Percentiles rank a stretch among this genome's conserved stretches.
phyloP scores from a whole-genome alignment of 2,329 filamentous ascomycete species.

The Rugonectria rugulosa region DNA sequence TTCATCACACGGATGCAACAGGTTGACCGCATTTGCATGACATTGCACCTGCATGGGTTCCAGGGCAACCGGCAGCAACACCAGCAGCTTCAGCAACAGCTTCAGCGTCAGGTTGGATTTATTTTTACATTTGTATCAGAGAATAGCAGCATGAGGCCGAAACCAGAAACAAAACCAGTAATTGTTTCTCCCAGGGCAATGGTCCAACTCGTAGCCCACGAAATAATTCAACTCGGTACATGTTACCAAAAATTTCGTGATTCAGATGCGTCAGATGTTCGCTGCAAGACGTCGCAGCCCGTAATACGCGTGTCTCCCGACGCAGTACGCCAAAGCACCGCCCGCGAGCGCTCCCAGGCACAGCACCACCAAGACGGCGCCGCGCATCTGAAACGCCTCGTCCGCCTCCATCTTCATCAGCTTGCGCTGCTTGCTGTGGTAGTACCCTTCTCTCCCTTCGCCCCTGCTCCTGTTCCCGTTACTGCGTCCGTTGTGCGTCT shows the following conservation, averaged over 20 bases:
- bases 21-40: neutral
- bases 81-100: too few species aligned
- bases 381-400: constrained; percentile 69
- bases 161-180: too few species aligned
- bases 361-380: constrained; percentile 60
- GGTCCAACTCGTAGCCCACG: too few species aligned
- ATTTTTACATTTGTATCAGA: too few species aligned
- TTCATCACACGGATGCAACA: too few species aligned
- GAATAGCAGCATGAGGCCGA: too few species aligned
- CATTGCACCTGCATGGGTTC: neutral
- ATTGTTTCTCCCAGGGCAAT: too few species aligned
- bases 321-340: constrained; percentile 23
- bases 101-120: too few species aligned
- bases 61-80: neutral
- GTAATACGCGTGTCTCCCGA: constrained; percentile 26
- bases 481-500: constrained; percentile 4
- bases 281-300: constrained; percentile 17
- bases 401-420: constrained; percentile 68
- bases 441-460: constrained; percentile 53
- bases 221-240: too few species aligned
- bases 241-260: too few species aligned
- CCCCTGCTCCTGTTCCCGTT: constrained; percentile 34
- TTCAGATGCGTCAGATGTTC: neutral
- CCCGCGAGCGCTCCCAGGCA: constrained; percentile 49
- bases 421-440: constrained; percentile 65